Evolutionary conservation across 345 rosid genomes (phyloP).

Genomic region (Odontarrhena argentea): DNA sequence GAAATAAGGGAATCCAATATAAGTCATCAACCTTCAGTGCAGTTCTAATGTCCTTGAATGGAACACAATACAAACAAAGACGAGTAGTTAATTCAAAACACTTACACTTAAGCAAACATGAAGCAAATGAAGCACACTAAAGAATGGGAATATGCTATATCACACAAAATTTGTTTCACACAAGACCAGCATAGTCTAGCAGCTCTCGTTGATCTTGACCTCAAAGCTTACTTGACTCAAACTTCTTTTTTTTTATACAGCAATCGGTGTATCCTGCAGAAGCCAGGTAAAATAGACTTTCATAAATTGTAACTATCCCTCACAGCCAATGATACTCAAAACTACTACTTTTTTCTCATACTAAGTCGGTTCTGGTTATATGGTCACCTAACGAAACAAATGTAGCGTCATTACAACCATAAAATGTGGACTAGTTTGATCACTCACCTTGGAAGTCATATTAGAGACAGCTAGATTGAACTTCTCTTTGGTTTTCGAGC

Average conservation of each 20-base stretch:
- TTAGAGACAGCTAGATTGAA: conserved; percentile 78
- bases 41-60: conserved; percentile 55
- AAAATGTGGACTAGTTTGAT: conserved; percentile 12
- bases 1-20: not conserved
- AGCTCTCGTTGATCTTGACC: conserved; percentile 24
- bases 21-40: not conserved
- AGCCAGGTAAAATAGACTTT: conserved; percentile 17
- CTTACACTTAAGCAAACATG: conserved; percentile 25
- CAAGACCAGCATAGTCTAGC: conserved; percentile 20
- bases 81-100: conserved; percentile 15
- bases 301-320: not conserved
- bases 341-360: not conserved
- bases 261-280: conserved; percentile 75
- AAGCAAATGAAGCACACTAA: conserved; percentile 28
- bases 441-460: conserved; percentile 74
- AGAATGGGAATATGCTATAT: conserved; percentile 34
- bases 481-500: conserved; percentile 88
- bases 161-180: conserved; percentile 37
- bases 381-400: not conserved
- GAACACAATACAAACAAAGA: conserved; percentile 39
- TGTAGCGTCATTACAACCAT: not conserved
- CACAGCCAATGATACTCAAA: conserved; percentile 1
- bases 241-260: conserved; percentile 46
- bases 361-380: conserved; percentile 4
- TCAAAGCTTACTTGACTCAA: conserved; percentile 25